Base-by-base conservation (phyloP, 495 filamentous ascomycete genomes). In the Penicillium coffeae region DNA sequence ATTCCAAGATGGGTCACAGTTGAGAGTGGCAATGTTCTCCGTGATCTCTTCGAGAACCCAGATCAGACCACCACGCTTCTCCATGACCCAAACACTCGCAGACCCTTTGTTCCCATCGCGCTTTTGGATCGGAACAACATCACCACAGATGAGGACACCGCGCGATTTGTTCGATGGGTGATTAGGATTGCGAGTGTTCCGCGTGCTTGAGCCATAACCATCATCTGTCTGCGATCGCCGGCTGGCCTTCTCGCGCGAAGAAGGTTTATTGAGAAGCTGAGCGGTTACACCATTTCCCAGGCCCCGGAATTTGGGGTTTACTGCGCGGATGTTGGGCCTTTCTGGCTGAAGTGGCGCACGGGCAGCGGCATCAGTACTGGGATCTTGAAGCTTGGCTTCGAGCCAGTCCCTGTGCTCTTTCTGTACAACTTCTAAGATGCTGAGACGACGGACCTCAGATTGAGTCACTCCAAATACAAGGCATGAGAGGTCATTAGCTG, bases 21-120 rank as follows among this genome's bases (percentile, higher is more conserved):
- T 76, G 8, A 98, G 56, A 46, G 77, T 76, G 21, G 87, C 90
- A 30, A 92, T 83, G 61, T 98, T 90, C 71, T 98, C 93, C 45
- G 89, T 89, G 44, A 98, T 96, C 66, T 98, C 93, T 68, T 98
- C 93, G 3, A 98, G 63, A 13, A 98, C 93, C 93, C 93, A 98
- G 44, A 98, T 96, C 40, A 98, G 64, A 6, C 91, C 90, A 38
- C 90, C 88, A 36, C 81, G 80, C 63, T 98, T 98, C 66, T 98
- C 93, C 72, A 96, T 97, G 0, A 97, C 93, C 93, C 93, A 98
- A 22, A 98, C 72, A 63, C 90, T 96, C 30, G 93, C 93, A 30
- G 91, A 87, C 1, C 94, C 93, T 0, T 84, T 90, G 14, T 84
- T 78, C 7, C 94, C 94, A 62, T 98, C 94, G 44, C 91, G 83